A percentile compares a stretch with the other conserved stretches of the same genome.
These are phyloP conservation scores for Candida gorgasii DNA, from an alignment of 805 yeast species.

Conservation along the genomic window DNA sequence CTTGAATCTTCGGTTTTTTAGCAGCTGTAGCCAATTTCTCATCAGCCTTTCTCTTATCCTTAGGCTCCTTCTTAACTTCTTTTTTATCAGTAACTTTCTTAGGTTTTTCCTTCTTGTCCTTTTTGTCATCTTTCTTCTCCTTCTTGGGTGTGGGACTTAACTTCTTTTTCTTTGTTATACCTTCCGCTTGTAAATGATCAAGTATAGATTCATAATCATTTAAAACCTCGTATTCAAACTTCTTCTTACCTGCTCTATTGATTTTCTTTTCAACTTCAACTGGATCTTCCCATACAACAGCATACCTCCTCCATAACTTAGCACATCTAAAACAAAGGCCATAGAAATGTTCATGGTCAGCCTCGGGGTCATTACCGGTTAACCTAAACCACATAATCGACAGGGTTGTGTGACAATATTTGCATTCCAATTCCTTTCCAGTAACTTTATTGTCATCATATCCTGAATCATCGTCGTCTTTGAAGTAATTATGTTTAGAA, in stretches of 20 bases:
- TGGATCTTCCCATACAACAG: conserved; percentile 83
- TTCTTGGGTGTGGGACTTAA: conserved; percentile 8
- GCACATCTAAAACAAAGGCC: conserved; percentile 90
- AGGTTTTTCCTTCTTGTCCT: conserved; percentile 9
- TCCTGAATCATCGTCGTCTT: conserved; percentile 65
- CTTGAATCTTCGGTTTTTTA: conserved; percentile 17
- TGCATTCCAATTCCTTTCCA: conserved; percentile 57
- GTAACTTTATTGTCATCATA: conserved; percentile 58
- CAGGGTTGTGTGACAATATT: conserved; percentile 61
- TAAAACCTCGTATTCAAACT: conserved; percentile 65
- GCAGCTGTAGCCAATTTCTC: conserved; percentile 11
- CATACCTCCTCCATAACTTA: conserved; percentile 87
- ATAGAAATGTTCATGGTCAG: conserved; percentile 33
- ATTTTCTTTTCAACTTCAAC: conserved; percentile 56
- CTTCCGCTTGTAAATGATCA: conserved; percentile 45
- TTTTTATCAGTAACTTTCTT: conserved; percentile 4
- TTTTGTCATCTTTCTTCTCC: conserved; percentile 3
- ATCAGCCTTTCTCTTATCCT: conserved; percentile 10
- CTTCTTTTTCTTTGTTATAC: conserved; percentile 12
- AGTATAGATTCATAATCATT: conserved; percentile 60
- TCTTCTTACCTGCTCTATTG: conserved; percentile 47
- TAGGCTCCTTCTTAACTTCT: conserved; percentile 7
- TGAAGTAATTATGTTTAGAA: conserved; percentile 13
- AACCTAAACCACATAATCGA: conserved; percentile 70
- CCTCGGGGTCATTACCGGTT: conserved; percentile 53